A percentile compares a stretch with the other conserved stretches of the same genome.
Conservation (phyloP, 306 rosid species). For the Vigna radiata region DNA sequence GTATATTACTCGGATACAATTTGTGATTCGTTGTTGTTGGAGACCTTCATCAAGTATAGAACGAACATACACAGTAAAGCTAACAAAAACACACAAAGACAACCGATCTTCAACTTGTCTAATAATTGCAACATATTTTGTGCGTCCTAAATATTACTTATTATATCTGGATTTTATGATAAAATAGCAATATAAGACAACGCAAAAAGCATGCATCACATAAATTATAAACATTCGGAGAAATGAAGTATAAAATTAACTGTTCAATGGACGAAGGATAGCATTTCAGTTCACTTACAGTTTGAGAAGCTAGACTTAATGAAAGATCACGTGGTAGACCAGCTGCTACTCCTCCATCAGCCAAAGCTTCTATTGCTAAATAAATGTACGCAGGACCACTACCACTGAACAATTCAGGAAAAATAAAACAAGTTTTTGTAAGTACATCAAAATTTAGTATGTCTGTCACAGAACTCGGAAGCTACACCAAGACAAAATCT, state of each 20-base stretch:
- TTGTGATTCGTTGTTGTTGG: constrained; percentile 1
- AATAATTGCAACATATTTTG: background rate
- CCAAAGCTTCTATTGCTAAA: constrained; percentile 95
- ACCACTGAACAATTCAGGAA: constrained; percentile 71
- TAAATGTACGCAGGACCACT: constrained; percentile 95
- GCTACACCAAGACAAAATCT: constrained; percentile 10
- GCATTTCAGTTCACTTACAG: constrained; percentile 67
- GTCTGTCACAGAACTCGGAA: constrained; percentile 1
- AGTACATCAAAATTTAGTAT: background rate
- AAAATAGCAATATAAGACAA: constrained; percentile 19
- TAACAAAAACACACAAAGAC: background rate
- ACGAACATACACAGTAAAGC: constrained; percentile 7
- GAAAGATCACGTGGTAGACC: constrained; percentile 95
- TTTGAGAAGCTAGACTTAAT: constrained; percentile 87
- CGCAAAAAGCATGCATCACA: constrained; percentile 1
- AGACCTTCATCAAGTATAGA: constrained; percentile 31
- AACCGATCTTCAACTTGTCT: constrained; percentile 18
- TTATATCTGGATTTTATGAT: constrained; percentile 17
- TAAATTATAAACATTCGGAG: constrained; percentile 15
- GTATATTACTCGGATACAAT: constrained; percentile 5
- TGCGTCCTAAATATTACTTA: background rate
- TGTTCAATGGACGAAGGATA: constrained; percentile 19
- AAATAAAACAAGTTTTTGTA: constrained; percentile 31
- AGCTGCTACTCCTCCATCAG: constrained; percentile 99
- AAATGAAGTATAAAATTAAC: constrained; percentile 5